phyloP scores from a whole-genome alignment of 768 basidiomycete genomes.

The Lactarius hatsudake region DNA sequence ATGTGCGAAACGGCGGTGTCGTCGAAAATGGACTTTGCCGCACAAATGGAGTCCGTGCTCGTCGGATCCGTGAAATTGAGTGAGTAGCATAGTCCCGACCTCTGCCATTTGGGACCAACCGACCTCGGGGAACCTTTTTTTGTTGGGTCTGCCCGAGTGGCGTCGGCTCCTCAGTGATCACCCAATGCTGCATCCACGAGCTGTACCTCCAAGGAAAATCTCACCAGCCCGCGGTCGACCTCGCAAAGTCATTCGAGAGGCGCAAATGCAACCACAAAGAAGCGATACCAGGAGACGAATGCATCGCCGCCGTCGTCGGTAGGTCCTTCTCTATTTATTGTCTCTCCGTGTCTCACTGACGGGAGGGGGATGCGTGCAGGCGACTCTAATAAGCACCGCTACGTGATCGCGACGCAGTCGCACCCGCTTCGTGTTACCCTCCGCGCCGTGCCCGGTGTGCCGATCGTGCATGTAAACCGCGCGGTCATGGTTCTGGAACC shows the following conservation, averaged over 20 bases:
- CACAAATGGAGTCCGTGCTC: conserved; percentile 71
- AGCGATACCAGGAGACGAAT: conserved; percentile 81
- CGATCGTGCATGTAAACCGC: conserved; percentile 87
- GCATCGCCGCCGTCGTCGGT: conserved; percentile 82
- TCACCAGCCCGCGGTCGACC: conserved; percentile 74
- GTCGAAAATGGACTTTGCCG: conserved; percentile 70
- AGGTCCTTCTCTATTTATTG: conserved; percentile 29
- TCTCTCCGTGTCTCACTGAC: not conserved
- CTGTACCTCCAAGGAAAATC: conserved; percentile 80
- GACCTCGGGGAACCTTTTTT: conserved; percentile 2
- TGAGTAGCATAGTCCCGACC: conserved; percentile 44
- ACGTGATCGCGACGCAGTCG: conserved; percentile 85
- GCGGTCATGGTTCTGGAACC: conserved; percentile 93
- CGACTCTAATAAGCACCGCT: conserved; percentile 86
- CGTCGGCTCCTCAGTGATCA: conserved; percentile 79
- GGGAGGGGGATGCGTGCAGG: conserved; percentile 42
- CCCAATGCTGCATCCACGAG: conserved; percentile 94
- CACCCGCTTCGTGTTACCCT: conserved; percentile 65
- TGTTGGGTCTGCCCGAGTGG: conserved; percentile 38
- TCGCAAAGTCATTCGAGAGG: conserved; percentile 92
- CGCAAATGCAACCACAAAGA: conserved; percentile 94
- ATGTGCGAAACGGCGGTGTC: conserved; percentile 70
- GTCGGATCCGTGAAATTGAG: conserved; percentile 91
- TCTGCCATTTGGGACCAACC: not conserved
- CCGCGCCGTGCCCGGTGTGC: conserved; percentile 76